Conservation (phyloP, 2,329 filamentous ascomycete species). For the Thyridium curvatum region DNA sequence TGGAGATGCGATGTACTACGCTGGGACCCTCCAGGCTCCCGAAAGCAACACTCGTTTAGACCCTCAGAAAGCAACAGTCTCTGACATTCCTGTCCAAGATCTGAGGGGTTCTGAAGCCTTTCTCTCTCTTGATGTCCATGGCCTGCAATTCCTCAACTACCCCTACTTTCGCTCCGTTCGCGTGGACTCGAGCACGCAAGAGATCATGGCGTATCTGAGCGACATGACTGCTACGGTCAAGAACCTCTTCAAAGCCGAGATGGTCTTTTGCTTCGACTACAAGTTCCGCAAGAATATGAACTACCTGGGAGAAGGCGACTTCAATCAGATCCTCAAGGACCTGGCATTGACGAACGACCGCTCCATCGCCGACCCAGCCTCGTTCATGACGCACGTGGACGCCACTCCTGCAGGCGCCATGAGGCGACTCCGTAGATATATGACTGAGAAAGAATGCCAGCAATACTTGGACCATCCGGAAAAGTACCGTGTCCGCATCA, state of each 20-base stretch:
- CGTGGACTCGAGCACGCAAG: neutral
- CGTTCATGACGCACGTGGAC: constrained; percentile 1
- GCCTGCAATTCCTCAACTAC: neutral
- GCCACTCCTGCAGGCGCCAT: constrained; percentile 1
- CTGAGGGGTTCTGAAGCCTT: constrained; percentile 1
- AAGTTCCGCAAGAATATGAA: constrained; percentile 3
- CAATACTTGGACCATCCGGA: constrained; percentile 1
- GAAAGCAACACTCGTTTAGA: neutral
- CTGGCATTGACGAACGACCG: constrained; percentile 1
- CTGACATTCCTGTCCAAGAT: neutral
- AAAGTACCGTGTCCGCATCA: neutral
- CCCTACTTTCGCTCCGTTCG: neutral
- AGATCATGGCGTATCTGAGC: neutral
- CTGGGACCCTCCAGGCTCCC: neutral
- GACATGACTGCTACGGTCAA: neutral
- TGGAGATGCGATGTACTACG: neutral
- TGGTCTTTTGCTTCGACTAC: constrained; percentile 2
- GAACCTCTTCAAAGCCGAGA: constrained; percentile 1
- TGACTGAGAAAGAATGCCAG: constrained; percentile 1
- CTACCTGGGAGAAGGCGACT: constrained; percentile 2
- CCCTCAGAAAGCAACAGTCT: neutral
- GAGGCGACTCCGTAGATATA: neutral
- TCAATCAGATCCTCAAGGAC: constrained; percentile 2
- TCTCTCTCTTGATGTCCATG: neutral
- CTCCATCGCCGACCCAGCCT: constrained; percentile 1